Base-by-base conservation (phyloP, 2,329 filamentous ascomycete species). In the Neonectria hederae region DNA sequence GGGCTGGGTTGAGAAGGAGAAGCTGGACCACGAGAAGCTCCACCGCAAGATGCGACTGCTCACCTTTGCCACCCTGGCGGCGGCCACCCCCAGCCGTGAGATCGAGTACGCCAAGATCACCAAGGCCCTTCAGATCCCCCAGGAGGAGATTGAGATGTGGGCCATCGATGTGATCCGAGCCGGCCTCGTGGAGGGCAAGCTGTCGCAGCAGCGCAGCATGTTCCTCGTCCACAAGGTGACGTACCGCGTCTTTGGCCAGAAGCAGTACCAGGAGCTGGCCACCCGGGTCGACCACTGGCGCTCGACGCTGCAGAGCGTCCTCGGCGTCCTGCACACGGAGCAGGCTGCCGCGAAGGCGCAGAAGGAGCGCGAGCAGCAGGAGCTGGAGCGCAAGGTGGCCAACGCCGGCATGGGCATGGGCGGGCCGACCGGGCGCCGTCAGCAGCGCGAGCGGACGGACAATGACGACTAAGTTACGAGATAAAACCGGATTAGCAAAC, bases 111-210 rank as follows among this genome's bases (percentile, higher is more conserved):
- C 86, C 70, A 88, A 88, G 76, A 97, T 99, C 76, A 88, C 92
- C 69, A 91, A 91, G 77, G 91, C 93, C 6, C 89, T 99, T 51
- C 91, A 96, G 80, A 90, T 99, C 60, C 89, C 93, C 49, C 77
- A 83, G 51, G 90, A 92, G 69, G 93, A 98, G 68, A 93, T 98
- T 45, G 96, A 99, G 86, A 92, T 95, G 87, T 99, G 96, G 96
- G 93, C 97, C 71, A 99, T 99, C 76, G 96, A 99, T 79, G 94
- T 97, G 72, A 97, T 99, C 82, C 93, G 96, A 72, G 93, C 94
- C 52, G 94, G 94, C 35, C 89, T 99, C 40, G 93, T 99, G 56
- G 96, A 99, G 84, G 96, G 96, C 78, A 97, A 97, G 83, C 89
- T 99, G 72, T 96, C 92, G 63, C 96, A 99, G 83, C 87, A 95